phyloP scores from a whole-genome alignment of 2,329 filamentous ascomycete species.

The Hypoxylon sp. region DNA sequence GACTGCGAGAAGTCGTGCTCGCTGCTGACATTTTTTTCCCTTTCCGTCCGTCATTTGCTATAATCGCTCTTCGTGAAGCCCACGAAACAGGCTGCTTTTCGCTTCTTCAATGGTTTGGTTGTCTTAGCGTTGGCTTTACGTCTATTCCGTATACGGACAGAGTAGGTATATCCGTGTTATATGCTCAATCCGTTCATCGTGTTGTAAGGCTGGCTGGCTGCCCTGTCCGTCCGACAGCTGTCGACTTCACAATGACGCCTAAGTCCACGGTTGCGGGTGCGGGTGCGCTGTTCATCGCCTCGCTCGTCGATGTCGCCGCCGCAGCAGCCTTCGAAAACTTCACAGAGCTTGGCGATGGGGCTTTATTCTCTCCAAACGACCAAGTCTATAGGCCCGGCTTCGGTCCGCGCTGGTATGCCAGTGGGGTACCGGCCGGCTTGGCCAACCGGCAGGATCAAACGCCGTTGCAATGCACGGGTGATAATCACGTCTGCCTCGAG shows the following conservation, averaged over 20 bases:
- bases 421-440: conserved; percentile 35
- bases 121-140: conserved; percentile 1
- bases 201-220: conserved; percentile 30
- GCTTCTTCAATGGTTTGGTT: conserved; percentile 1
- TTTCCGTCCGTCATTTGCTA: conserved; percentile 15
- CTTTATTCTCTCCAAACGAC: conserved; percentile 24
- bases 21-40: conserved; percentile 30
- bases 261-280: neutral
- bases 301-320: conserved; percentile 3
- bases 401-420: conserved; percentile 46
- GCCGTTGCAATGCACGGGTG: conserved; percentile 30
- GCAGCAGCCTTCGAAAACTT: conserved; percentile 19
- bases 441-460: conserved; percentile 28
- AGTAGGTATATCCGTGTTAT: conserved; percentile 7
- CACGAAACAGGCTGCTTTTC: conserved; percentile 2
- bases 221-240: conserved; percentile 19
- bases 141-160: neutral
- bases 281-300: conserved; percentile 17
- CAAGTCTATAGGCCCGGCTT: conserved; percentile 34
- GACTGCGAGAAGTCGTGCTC: conserved; percentile 22
- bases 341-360: conserved; percentile 36
- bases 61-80: conserved; percentile 3
- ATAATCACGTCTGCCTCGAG: conserved; percentile 48
- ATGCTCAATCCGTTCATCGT: conserved; percentile 23
- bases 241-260: conserved; percentile 29